Conservation (phyloP, 768 basidiomycete genomes). For the Lactifluus piperatus region DNA sequence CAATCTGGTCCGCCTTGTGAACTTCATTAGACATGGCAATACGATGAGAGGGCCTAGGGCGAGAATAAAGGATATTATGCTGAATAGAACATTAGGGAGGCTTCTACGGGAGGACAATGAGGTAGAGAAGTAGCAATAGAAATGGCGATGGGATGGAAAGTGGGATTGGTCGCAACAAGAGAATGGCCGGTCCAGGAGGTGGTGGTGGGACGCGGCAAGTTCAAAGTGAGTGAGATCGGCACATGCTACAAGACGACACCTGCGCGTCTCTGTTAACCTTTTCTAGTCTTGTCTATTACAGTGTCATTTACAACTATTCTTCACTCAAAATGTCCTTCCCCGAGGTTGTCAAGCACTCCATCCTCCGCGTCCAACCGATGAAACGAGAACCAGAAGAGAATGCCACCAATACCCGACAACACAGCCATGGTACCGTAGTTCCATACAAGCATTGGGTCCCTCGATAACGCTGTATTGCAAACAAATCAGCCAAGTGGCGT, state of each 20-base stretch:
- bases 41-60: conserved; percentile 8
- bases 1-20: conserved; percentile 78
- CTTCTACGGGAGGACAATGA: not conserved
- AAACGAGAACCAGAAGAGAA: conserved; percentile 43
- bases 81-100: conserved; percentile 17
- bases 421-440: conserved; percentile 53
- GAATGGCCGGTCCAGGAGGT: not conserved
- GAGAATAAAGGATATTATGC: conserved; percentile 15
- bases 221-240: no score
- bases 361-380: conserved; percentile 50
- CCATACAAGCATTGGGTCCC: conserved; percentile 63
- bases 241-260: not conserved
- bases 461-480: conserved; percentile 35
- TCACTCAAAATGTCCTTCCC: conserved; percentile 29
- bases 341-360: conserved; percentile 47
- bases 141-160: not conserved
- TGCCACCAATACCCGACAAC: conserved; percentile 41
- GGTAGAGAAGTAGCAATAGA: not conserved
- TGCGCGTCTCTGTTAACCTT: conserved; percentile 9
- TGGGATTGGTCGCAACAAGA: not conserved
- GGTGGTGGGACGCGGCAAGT: conserved; percentile 2
- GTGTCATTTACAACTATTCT: not conserved
- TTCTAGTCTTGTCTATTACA: not conserved
- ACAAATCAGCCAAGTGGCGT: not conserved
- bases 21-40: conserved; percentile 45